These are phyloP conservation scores for Corymbia citriodora DNA, from an alignment of 441 rosid genomes.

Conservation along the genomic window DNA sequence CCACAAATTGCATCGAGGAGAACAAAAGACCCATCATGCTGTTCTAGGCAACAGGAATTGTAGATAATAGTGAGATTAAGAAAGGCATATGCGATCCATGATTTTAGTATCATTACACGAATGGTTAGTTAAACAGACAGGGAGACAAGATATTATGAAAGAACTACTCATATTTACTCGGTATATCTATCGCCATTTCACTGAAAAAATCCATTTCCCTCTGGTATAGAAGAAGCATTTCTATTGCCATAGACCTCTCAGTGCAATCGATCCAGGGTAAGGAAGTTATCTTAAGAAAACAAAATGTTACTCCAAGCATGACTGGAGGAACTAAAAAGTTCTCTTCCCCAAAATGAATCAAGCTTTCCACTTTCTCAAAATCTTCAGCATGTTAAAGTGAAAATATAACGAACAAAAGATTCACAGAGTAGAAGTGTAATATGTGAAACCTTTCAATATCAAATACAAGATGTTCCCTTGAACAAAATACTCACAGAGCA, in stretches of 20 bases:
- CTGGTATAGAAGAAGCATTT: not conserved
- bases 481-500: not conserved
- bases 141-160: not conserved
- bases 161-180: not conserved
- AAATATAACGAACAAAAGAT: not conserved
- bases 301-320: not conserved
- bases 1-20: not conserved
- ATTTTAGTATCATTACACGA: not conserved
- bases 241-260: not conserved
- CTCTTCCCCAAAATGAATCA: not conserved
- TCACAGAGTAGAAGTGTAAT: not conserved
- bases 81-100: not conserved
- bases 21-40: not conserved
- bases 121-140: not conserved
- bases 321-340: not conserved
- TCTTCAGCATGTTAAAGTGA: not conserved
- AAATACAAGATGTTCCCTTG: not conserved
- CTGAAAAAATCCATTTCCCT: not conserved
- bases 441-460: not conserved
- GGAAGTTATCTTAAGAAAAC: not conserved
- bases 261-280: not conserved
- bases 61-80: not conserved
- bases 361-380: not conserved
- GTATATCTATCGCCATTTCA: not conserved
- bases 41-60: not conserved